A percentile compares a stretch with the other conserved stretches of the same genome.
Evolutionary conservation across 306 rosid genomes (phyloP).

Genomic region (Acacia melanoxylon): DNA sequence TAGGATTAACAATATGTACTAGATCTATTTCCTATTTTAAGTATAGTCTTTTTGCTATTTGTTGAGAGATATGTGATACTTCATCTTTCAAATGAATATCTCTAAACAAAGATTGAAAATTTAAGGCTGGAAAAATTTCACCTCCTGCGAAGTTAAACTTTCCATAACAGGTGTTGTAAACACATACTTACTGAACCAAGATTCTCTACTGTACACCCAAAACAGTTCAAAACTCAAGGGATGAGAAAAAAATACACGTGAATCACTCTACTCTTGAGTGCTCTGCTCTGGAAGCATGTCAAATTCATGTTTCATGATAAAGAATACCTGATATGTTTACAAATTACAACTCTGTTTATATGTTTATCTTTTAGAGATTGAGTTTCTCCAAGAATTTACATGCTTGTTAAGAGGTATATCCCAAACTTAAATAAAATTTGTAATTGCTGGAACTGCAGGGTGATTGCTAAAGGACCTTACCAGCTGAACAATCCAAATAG

Average conservation of each 20-base stretch:
- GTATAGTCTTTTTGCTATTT: background rate
- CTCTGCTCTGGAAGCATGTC: background rate
- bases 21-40: background rate
- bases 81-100: background rate
- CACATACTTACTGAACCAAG: background rate
- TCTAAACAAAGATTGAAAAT: background rate
- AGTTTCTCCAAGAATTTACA: background rate
- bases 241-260: background rate
- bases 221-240: background rate
- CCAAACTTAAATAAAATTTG: background rate
- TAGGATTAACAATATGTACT: background rate
- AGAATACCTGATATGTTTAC: background rate
- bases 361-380: background rate
- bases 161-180: background rate
- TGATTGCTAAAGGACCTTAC: conserved; percentile 67
- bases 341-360: background rate
- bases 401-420: background rate
- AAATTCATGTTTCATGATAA: background rate
- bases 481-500: conserved; percentile 50
- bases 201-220: background rate
- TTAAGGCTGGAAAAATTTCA: background rate
- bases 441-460: conserved; percentile 44
- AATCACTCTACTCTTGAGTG: background rate
- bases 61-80: background rate
- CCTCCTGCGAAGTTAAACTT: background rate